Conservation (phyloP, 2,329 filamentous ascomycete genomes). For the Trichophyton equinum region DNA sequence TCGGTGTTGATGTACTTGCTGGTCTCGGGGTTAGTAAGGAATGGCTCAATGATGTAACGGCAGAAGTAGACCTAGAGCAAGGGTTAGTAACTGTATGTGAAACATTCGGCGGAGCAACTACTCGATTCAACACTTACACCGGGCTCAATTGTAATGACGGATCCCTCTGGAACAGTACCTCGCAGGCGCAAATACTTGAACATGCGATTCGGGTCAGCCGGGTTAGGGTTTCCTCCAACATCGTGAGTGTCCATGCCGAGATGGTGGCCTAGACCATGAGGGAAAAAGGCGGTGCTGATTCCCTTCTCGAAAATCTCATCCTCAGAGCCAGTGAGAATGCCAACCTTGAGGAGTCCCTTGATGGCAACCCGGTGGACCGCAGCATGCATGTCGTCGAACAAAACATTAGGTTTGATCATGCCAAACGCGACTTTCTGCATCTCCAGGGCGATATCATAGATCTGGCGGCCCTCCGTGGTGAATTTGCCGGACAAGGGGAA, state of each 20-base stretch:
- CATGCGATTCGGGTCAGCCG: conserved; percentile 65
- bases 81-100: background rate
- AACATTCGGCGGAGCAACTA: too few relatives aligned
- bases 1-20: conserved; percentile 62
- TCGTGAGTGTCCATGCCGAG: conserved; percentile 90
- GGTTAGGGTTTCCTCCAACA: conserved; percentile 59
- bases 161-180: conserved; percentile 59
- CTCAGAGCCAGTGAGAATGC: conserved; percentile 53
- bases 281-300: conserved; percentile 82
- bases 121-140: conserved; percentile 45
- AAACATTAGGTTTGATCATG: conserved; percentile 53
- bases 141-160: conserved; percentile 89
- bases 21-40: conserved; percentile 58
- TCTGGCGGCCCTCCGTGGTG: conserved; percentile 52
- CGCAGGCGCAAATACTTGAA: conserved; percentile 79
- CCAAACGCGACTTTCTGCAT: conserved; percentile 71
- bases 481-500: conserved; percentile 66
- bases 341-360: conserved; percentile 55
- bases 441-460: conserved; percentile 64
- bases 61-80: conserved; percentile 69
- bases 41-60: conserved; percentile 73
- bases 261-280: conserved; percentile 83
- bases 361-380: conserved; percentile 62
- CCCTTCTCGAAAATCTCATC: conserved; percentile 62
- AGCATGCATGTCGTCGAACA: conserved; percentile 60